These are phyloP conservation scores for Peniophora sp. DNA, from an alignment of 1,284 basidiomycete species.

Conservation along the genomic window DNA sequence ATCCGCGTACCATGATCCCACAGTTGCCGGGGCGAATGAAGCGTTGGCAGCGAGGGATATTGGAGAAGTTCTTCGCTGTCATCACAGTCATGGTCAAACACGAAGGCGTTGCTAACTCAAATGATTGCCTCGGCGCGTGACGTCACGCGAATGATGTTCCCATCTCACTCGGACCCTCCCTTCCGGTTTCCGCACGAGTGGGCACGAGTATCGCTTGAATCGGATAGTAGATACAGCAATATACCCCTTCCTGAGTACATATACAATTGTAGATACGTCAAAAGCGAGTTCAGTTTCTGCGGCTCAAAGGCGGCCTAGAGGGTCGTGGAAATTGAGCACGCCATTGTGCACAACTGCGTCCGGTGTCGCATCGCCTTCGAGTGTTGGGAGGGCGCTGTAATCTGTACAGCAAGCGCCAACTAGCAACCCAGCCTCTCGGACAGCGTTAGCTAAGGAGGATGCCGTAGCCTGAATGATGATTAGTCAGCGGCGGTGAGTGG, in stretches of 20 bases:
- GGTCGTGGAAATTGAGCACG: conserved; percentile 58
- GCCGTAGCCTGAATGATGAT: conserved; percentile 46
- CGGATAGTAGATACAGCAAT: too few species aligned
- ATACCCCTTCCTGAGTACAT: neutral
- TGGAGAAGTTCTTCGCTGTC: too few species aligned
- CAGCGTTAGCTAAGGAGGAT: conserved; percentile 77
- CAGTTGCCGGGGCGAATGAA: too few species aligned
- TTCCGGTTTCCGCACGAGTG: too few species aligned
- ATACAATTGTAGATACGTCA: conserved; percentile 7
- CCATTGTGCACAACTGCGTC: conserved; percentile 62
- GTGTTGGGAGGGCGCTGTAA: conserved; percentile 31
- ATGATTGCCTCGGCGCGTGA: too few species aligned
- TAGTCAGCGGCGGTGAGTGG: neutral
- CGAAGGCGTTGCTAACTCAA: too few species aligned
- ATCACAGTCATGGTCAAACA: too few species aligned
- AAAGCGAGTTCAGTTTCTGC: conserved; percentile 5
- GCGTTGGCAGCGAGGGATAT: too few species aligned
- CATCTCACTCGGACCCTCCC: too few species aligned
- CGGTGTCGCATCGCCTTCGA: conserved; percentile 40
- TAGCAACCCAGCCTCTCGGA: conserved; percentile 84
- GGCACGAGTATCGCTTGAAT: too few species aligned
- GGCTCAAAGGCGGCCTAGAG: conserved; percentile 38
- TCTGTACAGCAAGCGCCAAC: conserved; percentile 70
- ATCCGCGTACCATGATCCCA: too few species aligned
- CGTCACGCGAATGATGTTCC: too few species aligned